Conservation (phyloP, 257 asterid genomes). For the Parsonsia alboflavescens region DNA sequence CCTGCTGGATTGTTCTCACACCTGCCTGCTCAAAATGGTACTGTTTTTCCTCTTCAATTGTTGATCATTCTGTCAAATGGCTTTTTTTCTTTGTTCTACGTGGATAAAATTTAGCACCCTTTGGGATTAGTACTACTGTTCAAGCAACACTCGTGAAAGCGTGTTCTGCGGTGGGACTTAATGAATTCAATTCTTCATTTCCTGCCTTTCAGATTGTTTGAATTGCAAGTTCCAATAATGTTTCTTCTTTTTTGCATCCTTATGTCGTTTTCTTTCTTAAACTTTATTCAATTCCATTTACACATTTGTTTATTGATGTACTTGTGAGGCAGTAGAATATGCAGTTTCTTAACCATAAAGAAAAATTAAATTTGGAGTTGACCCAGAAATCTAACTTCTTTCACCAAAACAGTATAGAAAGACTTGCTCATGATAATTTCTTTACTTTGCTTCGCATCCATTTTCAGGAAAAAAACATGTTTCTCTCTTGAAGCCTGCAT, state of each 20-base stretch:
- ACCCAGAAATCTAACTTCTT: background rate
- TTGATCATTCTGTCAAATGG: background rate
- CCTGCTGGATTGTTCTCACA: constrained; percentile 70
- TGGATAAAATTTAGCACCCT: background rate
- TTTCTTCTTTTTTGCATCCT: background rate
- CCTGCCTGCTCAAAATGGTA: constrained; percentile 54
- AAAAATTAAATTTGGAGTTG: background rate
- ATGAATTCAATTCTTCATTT: background rate
- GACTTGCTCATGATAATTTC: background rate
- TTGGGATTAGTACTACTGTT: background rate
- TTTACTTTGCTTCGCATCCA: background rate
- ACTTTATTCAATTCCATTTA: background rate
- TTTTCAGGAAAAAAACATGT: background rate
- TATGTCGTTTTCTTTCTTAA: background rate
- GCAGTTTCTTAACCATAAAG: background rate
- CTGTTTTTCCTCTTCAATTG: background rate
- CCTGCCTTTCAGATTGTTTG: background rate
- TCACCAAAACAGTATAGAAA: background rate
- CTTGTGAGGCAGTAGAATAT: background rate
- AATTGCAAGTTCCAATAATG: background rate
- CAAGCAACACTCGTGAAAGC: background rate
- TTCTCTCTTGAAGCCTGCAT: background rate
- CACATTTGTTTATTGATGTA: background rate
- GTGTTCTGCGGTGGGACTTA: background rate
- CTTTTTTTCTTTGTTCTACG: background rate